Evolutionary conservation across 1,284 basidiomycete species (phyloP).

Genomic region (Microbotryum lychnidis-dioicae): DNA sequence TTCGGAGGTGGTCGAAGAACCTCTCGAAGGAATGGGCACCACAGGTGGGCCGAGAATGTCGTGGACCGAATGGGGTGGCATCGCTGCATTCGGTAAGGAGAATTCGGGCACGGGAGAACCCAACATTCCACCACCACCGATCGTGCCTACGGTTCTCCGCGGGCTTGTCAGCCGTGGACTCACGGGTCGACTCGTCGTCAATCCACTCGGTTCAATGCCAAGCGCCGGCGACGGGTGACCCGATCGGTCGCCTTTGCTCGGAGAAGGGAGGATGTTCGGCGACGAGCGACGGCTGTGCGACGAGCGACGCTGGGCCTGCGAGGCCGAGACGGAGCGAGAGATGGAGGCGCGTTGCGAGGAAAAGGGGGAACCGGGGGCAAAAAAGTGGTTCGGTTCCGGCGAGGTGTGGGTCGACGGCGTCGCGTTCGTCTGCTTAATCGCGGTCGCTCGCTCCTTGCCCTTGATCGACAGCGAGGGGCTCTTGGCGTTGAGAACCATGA

Average conservation of each 20-base stretch:
- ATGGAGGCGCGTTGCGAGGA: neutral
- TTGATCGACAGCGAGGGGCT: slow-evolving; percentile 2
- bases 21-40: slow-evolving; percentile 3
- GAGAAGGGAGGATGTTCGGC: too few relatives aligned
- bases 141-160: too few relatives aligned
- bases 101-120: slow-evolving; percentile 23
- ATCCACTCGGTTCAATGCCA: neutral
- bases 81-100: neutral
- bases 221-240: too few relatives aligned
- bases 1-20: too few relatives aligned
- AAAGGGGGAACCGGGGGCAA: slow-evolving; percentile 2
- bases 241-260: too few relatives aligned
- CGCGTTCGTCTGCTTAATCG: neutral
- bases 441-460: slow-evolving; percentile 18
- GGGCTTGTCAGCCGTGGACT: slow-evolving; percentile 12
- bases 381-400: slow-evolving; percentile 4
- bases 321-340: neutral
- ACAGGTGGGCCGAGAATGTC: slow-evolving; percentile 6
- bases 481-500: neutral
- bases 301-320: neutral
- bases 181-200: slow-evolving; percentile 16
- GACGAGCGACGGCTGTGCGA: too few relatives aligned
- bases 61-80: neutral
- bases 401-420: slow-evolving; percentile 10
- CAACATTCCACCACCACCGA: too few relatives aligned